A percentile compares a stretch with the other conserved stretches of the same genome.
Conservation (phyloP, 2,329 filamentous ascomycete species). For the Metarhizium rileyi region DNA sequence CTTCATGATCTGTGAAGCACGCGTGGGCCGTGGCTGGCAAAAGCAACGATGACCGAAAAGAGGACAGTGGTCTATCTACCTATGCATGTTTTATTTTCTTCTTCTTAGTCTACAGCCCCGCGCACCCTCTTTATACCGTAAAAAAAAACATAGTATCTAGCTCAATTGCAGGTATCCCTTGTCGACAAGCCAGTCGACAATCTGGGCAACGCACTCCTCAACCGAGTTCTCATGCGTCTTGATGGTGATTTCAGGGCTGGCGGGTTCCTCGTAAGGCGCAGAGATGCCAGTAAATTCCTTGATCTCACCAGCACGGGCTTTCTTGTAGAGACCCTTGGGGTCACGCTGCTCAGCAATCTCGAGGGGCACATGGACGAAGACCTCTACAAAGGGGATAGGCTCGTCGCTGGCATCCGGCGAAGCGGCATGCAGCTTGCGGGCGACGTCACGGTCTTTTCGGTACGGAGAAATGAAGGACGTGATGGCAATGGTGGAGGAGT, state of each 20-base stretch:
- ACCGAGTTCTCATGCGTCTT: constrained; percentile 72
- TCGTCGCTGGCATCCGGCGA: constrained; percentile 45
- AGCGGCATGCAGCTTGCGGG: constrained; percentile 67
- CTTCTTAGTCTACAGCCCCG: background rate
- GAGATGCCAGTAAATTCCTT: constrained; percentile 96
- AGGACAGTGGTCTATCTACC: constrained; percentile 1
- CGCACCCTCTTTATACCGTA: background rate
- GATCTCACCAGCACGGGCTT: constrained; percentile 86
- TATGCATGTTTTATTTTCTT: background rate
- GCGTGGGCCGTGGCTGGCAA: background rate
- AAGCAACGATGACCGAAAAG: background rate
- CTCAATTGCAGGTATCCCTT: constrained; percentile 41
- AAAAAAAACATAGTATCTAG: background rate
- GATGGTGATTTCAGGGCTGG: constrained; percentile 79
- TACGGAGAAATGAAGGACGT: constrained; percentile 98
- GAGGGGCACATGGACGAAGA: constrained; percentile 84
- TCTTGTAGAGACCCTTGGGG: constrained; percentile 96
- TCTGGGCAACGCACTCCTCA: constrained; percentile 79
- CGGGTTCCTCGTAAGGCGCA: constrained; percentile 87
- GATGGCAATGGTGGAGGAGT: constrained; percentile 76
- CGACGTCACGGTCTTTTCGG: constrained; percentile 72
- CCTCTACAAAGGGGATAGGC: constrained; percentile 81
- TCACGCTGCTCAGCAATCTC: constrained; percentile 91
- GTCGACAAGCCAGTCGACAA: constrained; percentile 67
- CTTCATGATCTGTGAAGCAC: constrained; percentile 12